Conservation (phyloP, 768 basidiomycete species). For the Tylopilus sp. region DNA sequence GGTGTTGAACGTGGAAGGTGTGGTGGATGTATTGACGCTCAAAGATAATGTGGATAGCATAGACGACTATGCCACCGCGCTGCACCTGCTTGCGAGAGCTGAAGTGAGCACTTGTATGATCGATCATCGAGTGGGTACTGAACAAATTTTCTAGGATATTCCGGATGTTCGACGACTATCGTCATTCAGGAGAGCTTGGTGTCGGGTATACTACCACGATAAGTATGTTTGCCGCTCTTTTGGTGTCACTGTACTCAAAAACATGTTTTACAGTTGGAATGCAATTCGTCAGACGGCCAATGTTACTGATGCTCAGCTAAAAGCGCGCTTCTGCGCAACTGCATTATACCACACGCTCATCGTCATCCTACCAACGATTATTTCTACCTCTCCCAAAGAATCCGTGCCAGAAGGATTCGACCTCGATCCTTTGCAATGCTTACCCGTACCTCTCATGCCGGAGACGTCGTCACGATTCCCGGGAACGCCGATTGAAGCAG, state of each 20-base stretch:
- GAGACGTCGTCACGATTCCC: slow-evolving; percentile 74
- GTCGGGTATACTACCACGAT: slow-evolving; percentile 84
- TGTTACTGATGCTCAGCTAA: slow-evolving; percentile 74
- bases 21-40: slow-evolving; percentile 79
- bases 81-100: slow-evolving; percentile 59
- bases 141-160: slow-evolving; percentile 44
- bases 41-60: slow-evolving; percentile 67
- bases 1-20: slow-evolving; percentile 72
- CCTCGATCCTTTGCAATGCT: slow-evolving; percentile 54
- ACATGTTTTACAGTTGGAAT: slow-evolving; percentile 58
- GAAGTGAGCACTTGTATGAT: slow-evolving; percentile 37
- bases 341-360: slow-evolving; percentile 69
- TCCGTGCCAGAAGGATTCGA: slow-evolving; percentile 46
- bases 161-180: slow-evolving; percentile 68
- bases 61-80: slow-evolving; percentile 65
- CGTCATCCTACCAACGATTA: slow-evolving; percentile 38
- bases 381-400: slow-evolving; percentile 26
- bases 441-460: slow-evolving; percentile 50
- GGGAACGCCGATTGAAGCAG: slow-evolving; percentile 63
- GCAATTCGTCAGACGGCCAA: slow-evolving; percentile 69
- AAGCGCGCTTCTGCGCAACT: slow-evolving; percentile 64
- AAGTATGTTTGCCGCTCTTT: slow-evolving; percentile 54
- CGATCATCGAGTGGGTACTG: not conserved
- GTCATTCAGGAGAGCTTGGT: slow-evolving; percentile 78
- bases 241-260: not conserved